These are phyloP conservation scores for Pichia membranifaciens DNA, from an alignment of 805 yeast genomes.

Conservation along the genomic window DNA sequence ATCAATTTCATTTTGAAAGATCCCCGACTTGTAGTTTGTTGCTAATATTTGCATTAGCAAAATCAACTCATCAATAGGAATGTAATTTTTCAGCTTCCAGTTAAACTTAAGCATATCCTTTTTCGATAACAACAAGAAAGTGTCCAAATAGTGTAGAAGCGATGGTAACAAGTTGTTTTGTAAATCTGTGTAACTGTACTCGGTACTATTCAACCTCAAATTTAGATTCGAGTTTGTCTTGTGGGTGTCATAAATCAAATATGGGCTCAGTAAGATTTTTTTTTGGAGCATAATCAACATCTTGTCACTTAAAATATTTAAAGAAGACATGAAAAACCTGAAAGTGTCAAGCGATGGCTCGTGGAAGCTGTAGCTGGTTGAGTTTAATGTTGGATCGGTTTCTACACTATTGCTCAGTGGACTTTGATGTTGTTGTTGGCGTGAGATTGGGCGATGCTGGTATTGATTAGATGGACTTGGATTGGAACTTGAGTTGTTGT, in stretches of 20 bases:
- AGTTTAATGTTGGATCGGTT: background rate
- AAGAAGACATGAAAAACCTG: conserved; percentile 15
- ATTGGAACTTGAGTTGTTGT: background rate
- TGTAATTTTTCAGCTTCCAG: conserved; percentile 57
- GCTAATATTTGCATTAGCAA: conserved; percentile 46
- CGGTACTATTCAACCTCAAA: conserved; percentile 10
- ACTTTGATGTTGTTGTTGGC: background rate
- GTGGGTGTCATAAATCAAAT: conserved; percentile 8
- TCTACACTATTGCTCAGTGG: background rate
- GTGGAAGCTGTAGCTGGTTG: background rate
- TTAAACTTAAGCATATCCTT: conserved; percentile 34
- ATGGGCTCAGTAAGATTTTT: conserved; percentile 29
- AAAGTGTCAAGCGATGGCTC: background rate
- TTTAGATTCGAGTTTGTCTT: conserved; percentile 15
- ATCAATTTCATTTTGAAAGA: conserved; percentile 19
- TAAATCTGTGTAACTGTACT: conserved; percentile 46
- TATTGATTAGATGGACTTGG: background rate
- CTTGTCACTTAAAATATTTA: conserved; percentile 50
- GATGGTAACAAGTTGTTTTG: conserved; percentile 51
- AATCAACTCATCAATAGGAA: conserved; percentile 55
- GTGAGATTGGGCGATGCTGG: background rate
- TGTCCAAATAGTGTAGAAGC: conserved; percentile 49
- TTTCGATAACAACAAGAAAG: conserved; percentile 47
- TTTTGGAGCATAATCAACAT: conserved; percentile 39
- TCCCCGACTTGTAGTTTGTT: conserved; percentile 39